Conservation (phyloP, 2,329 filamentous ascomycete species). For the Claviceps paspali region DNA sequence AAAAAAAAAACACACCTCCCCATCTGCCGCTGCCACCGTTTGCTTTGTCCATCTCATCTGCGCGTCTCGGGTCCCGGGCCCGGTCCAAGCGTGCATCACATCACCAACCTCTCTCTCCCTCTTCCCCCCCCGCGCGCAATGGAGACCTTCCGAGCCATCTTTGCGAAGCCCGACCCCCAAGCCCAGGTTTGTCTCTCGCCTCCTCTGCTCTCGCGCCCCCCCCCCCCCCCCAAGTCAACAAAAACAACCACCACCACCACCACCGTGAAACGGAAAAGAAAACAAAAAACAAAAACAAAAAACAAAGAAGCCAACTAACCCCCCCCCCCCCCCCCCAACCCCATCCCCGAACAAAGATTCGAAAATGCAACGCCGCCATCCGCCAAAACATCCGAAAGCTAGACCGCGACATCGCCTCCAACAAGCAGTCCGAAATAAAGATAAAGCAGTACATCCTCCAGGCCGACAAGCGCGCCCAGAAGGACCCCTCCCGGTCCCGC, state of each 20-base stretch:
- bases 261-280: too few species aligned
- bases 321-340: neutral
- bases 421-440: conserved; percentile 68
- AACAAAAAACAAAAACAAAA: too few species aligned
- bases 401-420: conserved; percentile 74
- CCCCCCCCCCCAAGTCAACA: neutral
- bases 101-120: too few species aligned
- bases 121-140: conserved; percentile 42
- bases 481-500: conserved; percentile 60
- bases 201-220: too few species aligned
- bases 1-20: too few species aligned
- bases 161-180: conserved; percentile 85
- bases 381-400: conserved; percentile 84
- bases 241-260: neutral
- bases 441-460: conserved; percentile 73
- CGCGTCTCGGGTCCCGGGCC: too few species aligned
- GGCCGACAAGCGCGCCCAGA: conserved; percentile 66
- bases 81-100: too few species aligned
- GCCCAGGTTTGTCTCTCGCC: conserved; percentile 50
- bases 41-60: too few species aligned
- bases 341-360: too few species aligned
- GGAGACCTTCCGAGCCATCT: conserved; percentile 75
- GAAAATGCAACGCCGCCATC: conserved; percentile 87
- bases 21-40: too few species aligned
- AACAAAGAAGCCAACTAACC: neutral